These are phyloP conservation scores for Hyaloscypha bicolor DNA, from an alignment of 495 filamentous ascomycete genomes.

Conservation along the genomic window DNA sequence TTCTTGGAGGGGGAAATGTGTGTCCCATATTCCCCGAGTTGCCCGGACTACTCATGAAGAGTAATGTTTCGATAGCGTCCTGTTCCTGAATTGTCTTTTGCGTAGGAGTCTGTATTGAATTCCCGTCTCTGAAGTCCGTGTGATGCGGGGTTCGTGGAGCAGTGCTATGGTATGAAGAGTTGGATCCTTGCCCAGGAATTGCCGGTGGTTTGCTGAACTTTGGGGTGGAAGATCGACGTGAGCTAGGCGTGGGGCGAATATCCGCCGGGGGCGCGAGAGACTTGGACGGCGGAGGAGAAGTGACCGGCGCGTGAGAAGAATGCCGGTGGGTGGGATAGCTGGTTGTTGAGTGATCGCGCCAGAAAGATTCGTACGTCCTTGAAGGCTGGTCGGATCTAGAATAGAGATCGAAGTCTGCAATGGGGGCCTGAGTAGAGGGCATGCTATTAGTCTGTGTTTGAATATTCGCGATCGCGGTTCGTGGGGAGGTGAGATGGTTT, in stretches of 20 bases:
- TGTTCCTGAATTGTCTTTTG: slow-evolving; percentile 75
- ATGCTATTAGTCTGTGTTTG: slow-evolving; percentile 27
- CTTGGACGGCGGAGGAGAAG: slow-evolving; percentile 21
- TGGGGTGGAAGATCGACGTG: slow-evolving; percentile 28
- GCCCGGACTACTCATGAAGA: slow-evolving; percentile 86
- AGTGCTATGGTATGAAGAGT: slow-evolving; percentile 32
- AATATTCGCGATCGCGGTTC: slow-evolving; percentile 35
- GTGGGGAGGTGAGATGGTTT: slow-evolving; percentile 33
- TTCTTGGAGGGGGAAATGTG: slow-evolving; percentile 44
- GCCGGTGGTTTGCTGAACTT: slow-evolving; percentile 33
- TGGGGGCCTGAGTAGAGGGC: slow-evolving; percentile 29
- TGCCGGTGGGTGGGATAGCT: slow-evolving; percentile 24
- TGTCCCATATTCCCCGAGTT: slow-evolving; percentile 63
- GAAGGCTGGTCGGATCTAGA: slow-evolving; percentile 36
- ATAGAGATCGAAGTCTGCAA: slow-evolving; percentile 40
- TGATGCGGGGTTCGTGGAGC: slow-evolving; percentile 31
- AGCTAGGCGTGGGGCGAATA: slow-evolving; percentile 49
- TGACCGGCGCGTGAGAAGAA: slow-evolving; percentile 4
- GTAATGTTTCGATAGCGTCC: slow-evolving; percentile 82
- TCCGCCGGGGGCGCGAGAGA: slow-evolving; percentile 63
- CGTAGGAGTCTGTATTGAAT: slow-evolving; percentile 56
- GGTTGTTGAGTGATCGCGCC: slow-evolving; percentile 42
- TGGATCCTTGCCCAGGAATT: slow-evolving; percentile 34
- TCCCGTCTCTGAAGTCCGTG: slow-evolving; percentile 17
- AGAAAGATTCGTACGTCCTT: slow-evolving; percentile 46